Base-by-base conservation (phyloP, 306 rosid species). In the Fragaria ananassa region DNA sequence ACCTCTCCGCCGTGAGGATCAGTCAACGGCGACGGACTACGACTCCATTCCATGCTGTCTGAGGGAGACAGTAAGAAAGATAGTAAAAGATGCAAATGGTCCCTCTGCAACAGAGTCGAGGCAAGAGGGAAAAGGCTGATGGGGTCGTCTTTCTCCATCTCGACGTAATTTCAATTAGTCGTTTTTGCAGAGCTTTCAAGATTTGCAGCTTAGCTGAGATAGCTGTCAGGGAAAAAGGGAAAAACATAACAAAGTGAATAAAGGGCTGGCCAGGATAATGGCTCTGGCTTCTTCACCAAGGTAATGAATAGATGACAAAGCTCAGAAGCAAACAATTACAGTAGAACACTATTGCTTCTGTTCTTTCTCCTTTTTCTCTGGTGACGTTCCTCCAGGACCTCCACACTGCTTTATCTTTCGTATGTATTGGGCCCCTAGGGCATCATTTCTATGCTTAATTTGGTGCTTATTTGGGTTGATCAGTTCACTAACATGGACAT, bases 281-380 rank as follows among this genome's bases (percentile, higher is more conserved):
- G 31, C 31, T 61, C 15, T 61, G 67, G 41, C 67, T 61, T 60
- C 66, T 60, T 27, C 66, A 29, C 66, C 41, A 61, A 61, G 41
- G 41, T 12, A 61, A 23, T 60, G 66, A 60, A 60, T 21, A 6
- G 62, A 10, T 1, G 14, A 56, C 0, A 56, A 10, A 56, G 5
- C 15, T 56, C 67, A 13, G n/a, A 60, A 60, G 5, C 66, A 60
- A 13, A 27, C 67, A 61, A 29, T 29, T 5, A 61, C 41, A 29
- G 67, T 29, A 61, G 67, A 10, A 27, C 8, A 12, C 19, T 11
- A 25, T 8, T 60, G 2, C 18, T n/a, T 2, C 60, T 56, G 11
- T n/a, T 56, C 57, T 9, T 56, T 56, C 2, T n/a, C 62, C 62
- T 21, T 56, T 56, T 56, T 21, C 62, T 56, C 15, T 27, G 10